phyloP scores from a whole-genome alignment of 2,329 filamentous ascomycete genomes.

The Beauveria sp. region DNA sequence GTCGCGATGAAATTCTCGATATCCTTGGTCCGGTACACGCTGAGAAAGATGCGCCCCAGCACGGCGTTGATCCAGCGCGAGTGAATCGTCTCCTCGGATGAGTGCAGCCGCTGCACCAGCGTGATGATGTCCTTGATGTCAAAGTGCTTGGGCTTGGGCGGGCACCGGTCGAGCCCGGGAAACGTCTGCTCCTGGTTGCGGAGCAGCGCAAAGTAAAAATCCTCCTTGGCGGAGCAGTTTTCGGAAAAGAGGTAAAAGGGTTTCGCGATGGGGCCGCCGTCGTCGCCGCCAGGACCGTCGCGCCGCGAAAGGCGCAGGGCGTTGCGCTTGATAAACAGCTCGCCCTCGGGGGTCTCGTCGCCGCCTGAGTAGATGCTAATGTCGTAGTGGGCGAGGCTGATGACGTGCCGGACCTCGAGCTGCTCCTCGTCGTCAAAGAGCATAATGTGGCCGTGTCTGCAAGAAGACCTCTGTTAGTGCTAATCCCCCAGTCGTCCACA shows the following conservation, averaged over 20 bases:
- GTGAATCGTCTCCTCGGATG: conserved; percentile 82
- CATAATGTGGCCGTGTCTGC: conserved; percentile 91
- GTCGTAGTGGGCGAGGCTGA: conserved; percentile 82
- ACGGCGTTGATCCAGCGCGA: conserved; percentile 92
- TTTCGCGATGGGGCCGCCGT: conserved; percentile 55
- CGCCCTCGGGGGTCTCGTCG: conserved; percentile 73
- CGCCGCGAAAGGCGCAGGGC: conserved; percentile 74
- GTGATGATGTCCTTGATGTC: conserved; percentile 81
- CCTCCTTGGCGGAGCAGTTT: conserved; percentile 92
- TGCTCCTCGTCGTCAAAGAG: conserved; percentile 94
- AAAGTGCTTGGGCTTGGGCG: conserved; percentile 67
- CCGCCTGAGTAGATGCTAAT: conserved; percentile 80
- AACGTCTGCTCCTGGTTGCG: conserved; percentile 70
- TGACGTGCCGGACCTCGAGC: conserved; percentile 90
- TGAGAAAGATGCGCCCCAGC: conserved; percentile 80
- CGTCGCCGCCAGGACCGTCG: conserved; percentile 41
- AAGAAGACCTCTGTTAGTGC: neutral
- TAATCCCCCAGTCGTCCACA: too few species aligned
- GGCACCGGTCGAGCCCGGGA: conserved; percentile 39
- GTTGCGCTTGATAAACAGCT: conserved; percentile 92
- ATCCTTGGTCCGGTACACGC: conserved; percentile 75
- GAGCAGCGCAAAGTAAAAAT: conserved; percentile 92
- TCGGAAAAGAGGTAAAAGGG: conserved; percentile 94
- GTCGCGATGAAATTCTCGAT: conserved; percentile 70
- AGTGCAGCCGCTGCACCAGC: conserved; percentile 83